Conservation (phyloP, 805 yeast species). For the Saccharomyces eubayanus region DNA sequence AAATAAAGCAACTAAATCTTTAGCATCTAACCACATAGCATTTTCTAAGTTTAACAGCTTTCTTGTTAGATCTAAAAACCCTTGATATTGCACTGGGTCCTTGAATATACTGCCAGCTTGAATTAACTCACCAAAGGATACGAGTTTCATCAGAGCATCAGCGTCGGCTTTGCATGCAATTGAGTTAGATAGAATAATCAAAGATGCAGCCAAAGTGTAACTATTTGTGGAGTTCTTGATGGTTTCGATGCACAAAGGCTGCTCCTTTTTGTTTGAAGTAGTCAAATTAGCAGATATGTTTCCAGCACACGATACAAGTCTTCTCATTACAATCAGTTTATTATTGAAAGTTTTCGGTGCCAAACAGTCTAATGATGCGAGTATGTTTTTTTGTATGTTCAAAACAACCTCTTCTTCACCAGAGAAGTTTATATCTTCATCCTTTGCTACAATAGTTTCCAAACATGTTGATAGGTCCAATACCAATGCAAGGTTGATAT, state of each 20-base stretch:
- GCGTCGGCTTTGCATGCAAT: constrained; percentile 17
- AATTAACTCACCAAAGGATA: constrained; percentile 13
- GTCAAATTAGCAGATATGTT: constrained; percentile 22
- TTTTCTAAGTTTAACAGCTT: constrained; percentile 21
- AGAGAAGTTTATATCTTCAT: constrained; percentile 10
- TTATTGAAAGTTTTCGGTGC: constrained; percentile 16
- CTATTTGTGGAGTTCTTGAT: constrained; percentile 10
- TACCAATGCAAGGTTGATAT: constrained; percentile 18
- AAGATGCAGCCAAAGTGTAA: constrained; percentile 21
- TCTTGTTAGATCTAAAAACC: constrained; percentile 23
- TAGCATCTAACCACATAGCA: constrained; percentile 14
- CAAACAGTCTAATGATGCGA: constrained; percentile 13
- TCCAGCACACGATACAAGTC: constrained; percentile 21
- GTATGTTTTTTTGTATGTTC: constrained; percentile 13
- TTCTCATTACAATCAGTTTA: constrained; percentile 28
- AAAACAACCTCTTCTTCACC: constrained; percentile 1
- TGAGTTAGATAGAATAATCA: constrained; percentile 23
- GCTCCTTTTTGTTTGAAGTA: constrained; percentile 17
- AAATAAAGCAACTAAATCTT: constrained; percentile 8
- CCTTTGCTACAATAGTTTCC: constrained; percentile 13
- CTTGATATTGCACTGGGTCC: constrained; percentile 30
- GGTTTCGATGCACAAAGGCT: constrained; percentile 8
- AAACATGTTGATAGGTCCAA: constrained; percentile 13
- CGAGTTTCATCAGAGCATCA: constrained; percentile 8
- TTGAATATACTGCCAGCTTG: constrained; percentile 8